Evolutionary conservation across 1,284 basidiomycete genomes (phyloP), one percentile per base, ranked within the genome.

Genomic region (Microbotryum lychnidis-dioicae): DNA sequence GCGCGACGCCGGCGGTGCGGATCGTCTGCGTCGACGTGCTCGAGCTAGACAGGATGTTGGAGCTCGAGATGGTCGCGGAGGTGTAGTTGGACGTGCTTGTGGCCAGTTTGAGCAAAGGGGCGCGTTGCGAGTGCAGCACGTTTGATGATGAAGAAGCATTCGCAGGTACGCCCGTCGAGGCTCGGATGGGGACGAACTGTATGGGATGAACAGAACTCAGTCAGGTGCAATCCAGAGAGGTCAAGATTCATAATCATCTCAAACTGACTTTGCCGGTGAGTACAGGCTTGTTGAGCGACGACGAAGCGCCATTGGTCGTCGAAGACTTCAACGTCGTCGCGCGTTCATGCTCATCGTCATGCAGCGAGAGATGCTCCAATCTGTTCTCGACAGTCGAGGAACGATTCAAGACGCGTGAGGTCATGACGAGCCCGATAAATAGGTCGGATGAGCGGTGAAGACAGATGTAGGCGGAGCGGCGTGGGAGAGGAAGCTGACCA

Each of bases 21-120:
- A 3, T 29, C 47, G 18, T 20, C 46, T 23, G 54, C 18, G 14
- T 27, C 29, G 18, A 49, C 56, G 47, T 45, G n/a, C 1, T 44
- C 47, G 25, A 45, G 42, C 44, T 7, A 50, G 37, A 4, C 50
- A 12, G 4, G 45, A 27, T 2, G 31, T 25, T 57, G 46, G 31
- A 49, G 2, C 29, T 25, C 2, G 10, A 18, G 18, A 51, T 45
- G 0, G 53, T 16, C 2, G 52, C 31, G 4, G 57, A 51, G 10
- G 54, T 8, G 58, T 54, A 29, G 56, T 60, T 3, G n/a, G 14
- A 53, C 2, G 52, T 48, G 25, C 53, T 25, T 10, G 58, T 55
- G 5, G 59, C 58, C 37, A 64, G 62, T 25, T 66, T 66, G 64
- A 66, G 64, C 4, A 57, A 61, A 12, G 66, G 61, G n/a, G 60